Conservation (phyloP, 2,329 filamentous ascomycete species). For the Colletotrichum sp. region DNA sequence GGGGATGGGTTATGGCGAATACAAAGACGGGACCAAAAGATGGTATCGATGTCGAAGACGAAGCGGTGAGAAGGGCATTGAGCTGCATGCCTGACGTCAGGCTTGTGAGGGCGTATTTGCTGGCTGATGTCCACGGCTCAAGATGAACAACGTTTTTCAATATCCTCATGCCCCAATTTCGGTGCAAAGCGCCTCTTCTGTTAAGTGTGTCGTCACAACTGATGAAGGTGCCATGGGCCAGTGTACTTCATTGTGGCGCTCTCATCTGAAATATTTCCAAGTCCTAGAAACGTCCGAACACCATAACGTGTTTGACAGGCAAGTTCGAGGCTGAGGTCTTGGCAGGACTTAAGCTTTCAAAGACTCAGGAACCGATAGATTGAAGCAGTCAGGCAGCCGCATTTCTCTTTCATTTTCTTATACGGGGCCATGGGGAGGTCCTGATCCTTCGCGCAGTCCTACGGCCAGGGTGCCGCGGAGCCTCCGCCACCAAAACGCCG, state of each 20-base stretch:
- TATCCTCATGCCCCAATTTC: too few relatives aligned
- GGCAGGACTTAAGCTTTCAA: neutral
- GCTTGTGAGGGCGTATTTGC: constrained; percentile 4
- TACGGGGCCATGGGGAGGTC: neutral
- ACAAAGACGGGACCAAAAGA: neutral
- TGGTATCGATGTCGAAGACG: neutral
- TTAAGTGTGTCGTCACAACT: neutral
- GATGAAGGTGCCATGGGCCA: too few relatives aligned
- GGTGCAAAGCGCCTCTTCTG: neutral
- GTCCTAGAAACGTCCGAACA: neutral
- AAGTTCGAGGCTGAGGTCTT: neutral
- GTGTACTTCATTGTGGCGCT: neutral
- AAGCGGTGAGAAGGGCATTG: neutral
- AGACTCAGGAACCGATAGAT: neutral
- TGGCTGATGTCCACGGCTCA: neutral
- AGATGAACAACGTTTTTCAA: neutral
- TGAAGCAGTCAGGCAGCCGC: neutral
- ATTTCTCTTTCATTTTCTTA: rapidly evolving
- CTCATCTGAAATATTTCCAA: rapidly evolving
- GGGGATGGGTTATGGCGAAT: constrained; percentile 4
- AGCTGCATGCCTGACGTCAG: neutral
- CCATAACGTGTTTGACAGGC: neutral
- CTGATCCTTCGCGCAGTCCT: constrained; percentile 7
- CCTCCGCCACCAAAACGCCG: neutral
- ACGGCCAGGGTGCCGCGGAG: neutral